Evolutionary conservation across 2,329 filamentous ascomycete species (phyloP), one percentile per base, ranked within the genome.

Genomic region (Elsinoe ampelina): DNA sequence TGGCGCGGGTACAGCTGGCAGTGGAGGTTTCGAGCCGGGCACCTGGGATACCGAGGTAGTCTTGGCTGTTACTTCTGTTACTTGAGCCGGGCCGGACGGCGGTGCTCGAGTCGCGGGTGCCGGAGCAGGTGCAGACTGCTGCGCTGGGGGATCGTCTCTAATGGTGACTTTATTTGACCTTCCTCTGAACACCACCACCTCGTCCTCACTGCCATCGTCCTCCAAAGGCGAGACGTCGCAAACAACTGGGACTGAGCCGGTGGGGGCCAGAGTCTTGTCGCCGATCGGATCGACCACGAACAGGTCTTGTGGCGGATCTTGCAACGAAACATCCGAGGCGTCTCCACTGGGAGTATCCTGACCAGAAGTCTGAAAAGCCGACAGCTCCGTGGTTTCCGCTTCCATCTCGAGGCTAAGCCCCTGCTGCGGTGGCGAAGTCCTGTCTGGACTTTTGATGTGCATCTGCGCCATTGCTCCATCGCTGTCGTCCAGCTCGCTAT

Each of bases 171-270:
- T 62, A 47, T 60, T 64, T 39, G 35, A 20, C 22, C 83, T 76
- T 38, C 83, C 83, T 58, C 75, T 78, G 66, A 87, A 89, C 0
- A 88, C 64, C 47, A 90, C 82, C 4, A 89, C 74, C 61, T 95
- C 88, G 48, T 87, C 86, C 64, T 84, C 86, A 0, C 85, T 87
- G 10, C 42, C 41, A 10, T 36, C 41, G 8, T 38, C 17, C 19
- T 3, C 17, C 7, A 17, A 7, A 10, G 34, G 34, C 3, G 39
- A 38, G 8, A 38, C 39, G 5, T 56, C 41, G 12, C 54, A 13
- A 35, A 30, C n/a, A 4, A 56, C 19, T 12, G 54, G 54, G 8
- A 42, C 13, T n/a, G 54, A 32, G 11, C 60, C 38, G 19, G 54
- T 26, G 43, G 58, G 57, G 15, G 58, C 61, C 4, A 70, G 61